A percentile compares a stretch with the other conserved stretches of the same genome.
Conservation (phyloP, 2,329 filamentous ascomycete species). For the Dactylonectria macrodidyma region DNA sequence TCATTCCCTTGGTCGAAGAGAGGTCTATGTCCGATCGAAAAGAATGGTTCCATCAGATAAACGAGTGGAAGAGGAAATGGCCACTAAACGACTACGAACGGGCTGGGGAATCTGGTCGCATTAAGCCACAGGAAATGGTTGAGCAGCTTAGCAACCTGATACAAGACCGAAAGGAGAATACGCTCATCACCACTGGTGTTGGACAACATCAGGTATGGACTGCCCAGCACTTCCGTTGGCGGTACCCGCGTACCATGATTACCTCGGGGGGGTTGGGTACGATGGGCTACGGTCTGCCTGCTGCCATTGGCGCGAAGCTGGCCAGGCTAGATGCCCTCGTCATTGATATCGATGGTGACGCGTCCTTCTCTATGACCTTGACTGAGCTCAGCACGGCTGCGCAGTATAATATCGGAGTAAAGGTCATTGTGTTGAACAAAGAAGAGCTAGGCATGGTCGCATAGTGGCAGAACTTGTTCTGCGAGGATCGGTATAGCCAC, state of each 20-base stretch:
- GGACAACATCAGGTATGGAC: constrained; percentile 99
- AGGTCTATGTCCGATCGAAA: too few relatives aligned
- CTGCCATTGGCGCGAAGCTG: constrained; percentile 91
- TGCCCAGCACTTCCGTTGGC: constrained; percentile 96
- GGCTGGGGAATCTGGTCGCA: too few relatives aligned
- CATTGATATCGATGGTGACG: constrained; percentile 96
- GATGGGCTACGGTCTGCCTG: constrained; percentile 96
- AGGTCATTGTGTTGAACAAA: too few relatives aligned
- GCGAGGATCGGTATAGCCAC: too few relatives aligned
- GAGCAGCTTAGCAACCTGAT: constrained; percentile 91
- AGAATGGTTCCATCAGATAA: too few relatives aligned
- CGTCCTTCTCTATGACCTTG: constrained; percentile 97
- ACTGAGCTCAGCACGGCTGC: too few relatives aligned
- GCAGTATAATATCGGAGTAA: too few relatives aligned
- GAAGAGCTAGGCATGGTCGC: too few relatives aligned
- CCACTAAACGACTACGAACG: constrained; percentile 84
- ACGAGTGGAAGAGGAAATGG: constrained; percentile 94
- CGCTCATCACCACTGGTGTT: constrained; percentile 94
- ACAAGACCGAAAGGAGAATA: too few relatives aligned
- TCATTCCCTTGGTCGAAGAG: too few relatives aligned
- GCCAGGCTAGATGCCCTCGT: constrained; percentile 85
- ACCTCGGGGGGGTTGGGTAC: constrained; percentile 91
- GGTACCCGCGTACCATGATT: constrained; percentile 92
- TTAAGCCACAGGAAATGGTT: constrained; percentile 96
- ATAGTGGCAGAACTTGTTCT: too few relatives aligned